Evolutionary conservation across 78 protist species (phyloP), one percentile per base, ranked within the genome.

Genomic region (Chrysochromulina parva): DNA sequence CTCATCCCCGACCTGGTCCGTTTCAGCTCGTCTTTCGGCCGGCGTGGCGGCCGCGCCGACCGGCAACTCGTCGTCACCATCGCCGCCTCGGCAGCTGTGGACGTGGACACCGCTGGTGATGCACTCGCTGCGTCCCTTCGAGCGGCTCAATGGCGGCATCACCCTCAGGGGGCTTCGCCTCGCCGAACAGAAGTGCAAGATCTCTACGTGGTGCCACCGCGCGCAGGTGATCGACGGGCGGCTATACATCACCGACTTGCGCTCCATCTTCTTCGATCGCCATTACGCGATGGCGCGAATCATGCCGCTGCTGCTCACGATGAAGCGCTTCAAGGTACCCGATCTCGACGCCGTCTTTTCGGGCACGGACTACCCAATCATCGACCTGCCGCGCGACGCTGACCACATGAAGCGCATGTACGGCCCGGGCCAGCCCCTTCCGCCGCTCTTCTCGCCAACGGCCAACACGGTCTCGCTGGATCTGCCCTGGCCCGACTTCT

Each of bases 101-200:
- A 48, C 38, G 57, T 74, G 82, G 82, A 74, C 82, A 48, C 57
- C 38, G 11, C 53, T 74, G 57, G 24, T 74, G 57, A 6, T 74
- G 28, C 24, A 74, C 57, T 48, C 82, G 55, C 82, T 74, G 11
- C 82, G 82, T 1, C 82, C 82, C 14, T 28, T 74, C 55, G 82
- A 38, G 82, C 3, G 17, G 24, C 55, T 74, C n/a, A 74, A 48
- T 48, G 82, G 82, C 82, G 82, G 82, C 82, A 74, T 74, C 82
- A 74, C 82, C 57, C 9, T 1, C 4, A 3, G 20, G 5, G 82
- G 82, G 14, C 82, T 74, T 19, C 82, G 82, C 13, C 82, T 74
- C 57, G 82, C 82, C 28, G 82, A 74, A 55, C 82, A 74, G 55
- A 74, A 74, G 82, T 74, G 82, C 82, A 74, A 74, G 82, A 48